Percentiles rank a stretch among this genome's conserved stretches.
These are phyloP conservation scores for Metrosideros polymorpha DNA, from an alignment of 441 rosid species.

Conservation along the genomic window DNA sequence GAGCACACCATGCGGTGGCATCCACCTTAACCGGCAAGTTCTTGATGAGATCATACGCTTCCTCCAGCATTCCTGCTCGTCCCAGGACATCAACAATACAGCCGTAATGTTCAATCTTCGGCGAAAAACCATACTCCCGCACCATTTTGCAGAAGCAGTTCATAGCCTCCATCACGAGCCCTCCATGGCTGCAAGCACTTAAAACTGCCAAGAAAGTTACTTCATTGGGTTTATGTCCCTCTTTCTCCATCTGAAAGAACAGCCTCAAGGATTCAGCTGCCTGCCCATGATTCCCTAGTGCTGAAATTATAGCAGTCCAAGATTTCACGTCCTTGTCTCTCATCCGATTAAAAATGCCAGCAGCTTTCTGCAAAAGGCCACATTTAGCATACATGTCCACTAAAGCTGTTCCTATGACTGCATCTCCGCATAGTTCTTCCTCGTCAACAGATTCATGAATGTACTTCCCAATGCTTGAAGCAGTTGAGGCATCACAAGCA, in stretches of 20 bases:
- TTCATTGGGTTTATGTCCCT: slow-evolving; percentile 43
- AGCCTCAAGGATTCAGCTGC: slow-evolving; percentile 34
- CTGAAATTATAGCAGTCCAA: slow-evolving; percentile 61
- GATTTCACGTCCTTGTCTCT: slow-evolving; percentile 45
- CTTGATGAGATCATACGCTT: slow-evolving; percentile 28
- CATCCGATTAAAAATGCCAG: slow-evolving; percentile 30
- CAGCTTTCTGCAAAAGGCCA: slow-evolving; percentile 39
- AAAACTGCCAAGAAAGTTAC: slow-evolving; percentile 53
- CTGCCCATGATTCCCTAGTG: slow-evolving; percentile 44
- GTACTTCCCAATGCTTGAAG: slow-evolving; percentile 19
- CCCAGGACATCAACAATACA: slow-evolving; percentile 60
- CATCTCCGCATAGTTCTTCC: slow-evolving; percentile 33
- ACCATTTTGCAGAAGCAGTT: slow-evolving; percentile 45
- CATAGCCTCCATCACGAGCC: slow-evolving; percentile 42
- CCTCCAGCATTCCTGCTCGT: slow-evolving; percentile 50
- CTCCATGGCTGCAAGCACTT: slow-evolving; percentile 65
- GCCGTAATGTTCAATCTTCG: slow-evolving; percentile 54
- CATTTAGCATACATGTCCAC: slow-evolving; percentile 56
- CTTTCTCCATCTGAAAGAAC: slow-evolving; percentile 39
- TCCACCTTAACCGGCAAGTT: background rate
- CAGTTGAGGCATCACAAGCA: slow-evolving; percentile 36
- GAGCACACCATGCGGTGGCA: background rate
- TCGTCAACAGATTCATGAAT: slow-evolving; percentile 27
- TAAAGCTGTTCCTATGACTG: slow-evolving; percentile 44
- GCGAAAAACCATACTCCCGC: slow-evolving; percentile 21